Evolutionary conservation across 176 grass and related monocot species (phyloP).

Genomic region (Saccharum spontaneum): DNA sequence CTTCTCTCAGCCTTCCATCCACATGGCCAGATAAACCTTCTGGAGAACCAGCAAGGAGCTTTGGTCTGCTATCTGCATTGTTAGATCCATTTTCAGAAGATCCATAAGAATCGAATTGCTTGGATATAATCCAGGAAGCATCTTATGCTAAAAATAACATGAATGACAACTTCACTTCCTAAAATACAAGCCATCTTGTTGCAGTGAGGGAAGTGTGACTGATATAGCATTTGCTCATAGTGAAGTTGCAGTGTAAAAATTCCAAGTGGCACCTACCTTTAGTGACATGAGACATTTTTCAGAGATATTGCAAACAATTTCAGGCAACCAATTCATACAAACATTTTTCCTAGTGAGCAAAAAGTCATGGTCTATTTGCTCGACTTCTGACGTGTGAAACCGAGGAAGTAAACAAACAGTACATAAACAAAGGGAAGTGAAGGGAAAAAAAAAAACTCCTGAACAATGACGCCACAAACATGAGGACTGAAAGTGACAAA

Average conservation of each 20-base stretch:
- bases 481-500: slow-evolving; percentile 6
- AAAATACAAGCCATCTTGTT: neutral
- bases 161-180: neutral
- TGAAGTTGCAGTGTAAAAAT: neutral
- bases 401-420: neutral
- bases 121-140: neutral
- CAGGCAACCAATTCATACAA: neutral
- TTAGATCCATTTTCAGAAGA: slow-evolving; percentile 25
- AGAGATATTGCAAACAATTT: neutral
- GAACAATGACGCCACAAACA: slow-evolving; percentile 5
- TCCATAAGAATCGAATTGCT: neutral
- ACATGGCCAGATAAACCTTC: slow-evolving; percentile 88
- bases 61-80: slow-evolving; percentile 90
- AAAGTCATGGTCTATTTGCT: neutral
- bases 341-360: neutral
- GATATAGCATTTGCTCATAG: neutral
- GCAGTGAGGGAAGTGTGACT: neutral
- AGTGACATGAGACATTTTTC: too few species aligned
- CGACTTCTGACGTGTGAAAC: neutral
- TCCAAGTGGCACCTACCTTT: neutral
- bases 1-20: slow-evolving; percentile 72
- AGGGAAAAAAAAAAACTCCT: neutral
- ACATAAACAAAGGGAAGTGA: slow-evolving; percentile 21
- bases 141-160: neutral
- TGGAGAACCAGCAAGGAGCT: slow-evolving; percentile 82